Percentiles rank a stretch among this genome's conserved stretches.
Conservation (phyloP, 2,329 filamentous ascomycete genomes). For the Xylaria arbuscula region DNA sequence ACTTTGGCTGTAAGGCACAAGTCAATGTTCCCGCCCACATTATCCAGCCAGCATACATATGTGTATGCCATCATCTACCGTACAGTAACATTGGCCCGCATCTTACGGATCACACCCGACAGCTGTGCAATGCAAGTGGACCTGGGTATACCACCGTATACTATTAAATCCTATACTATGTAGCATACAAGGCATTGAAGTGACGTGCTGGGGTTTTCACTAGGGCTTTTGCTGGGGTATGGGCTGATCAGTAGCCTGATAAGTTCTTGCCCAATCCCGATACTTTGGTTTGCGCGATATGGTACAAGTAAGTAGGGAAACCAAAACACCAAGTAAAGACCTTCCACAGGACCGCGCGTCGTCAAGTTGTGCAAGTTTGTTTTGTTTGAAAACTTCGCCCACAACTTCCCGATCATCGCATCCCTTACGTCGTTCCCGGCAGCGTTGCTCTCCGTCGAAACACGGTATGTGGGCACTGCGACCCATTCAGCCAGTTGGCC, state of each 20-base stretch:
- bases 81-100: conserved; percentile 25
- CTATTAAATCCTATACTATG: background rate
- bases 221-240: background rate
- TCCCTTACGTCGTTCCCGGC: conserved; percentile 18
- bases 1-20: conserved; percentile 7
- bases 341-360: background rate
- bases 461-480: conserved; percentile 11
- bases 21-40: conserved; percentile 17
- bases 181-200: conserved; percentile 2
- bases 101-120: conserved; percentile 29
- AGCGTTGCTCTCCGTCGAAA: conserved; percentile 15
- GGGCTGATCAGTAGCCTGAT: conserved; percentile 6
- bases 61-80: conserved; percentile 9
- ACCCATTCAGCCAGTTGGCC: background rate
- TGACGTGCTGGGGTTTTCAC: background rate
- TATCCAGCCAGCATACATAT: conserved; percentile 8
- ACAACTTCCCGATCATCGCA: background rate
- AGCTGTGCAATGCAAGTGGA: conserved; percentile 16
- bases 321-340: background rate
- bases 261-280: background rate
- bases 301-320: background rate
- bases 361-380: conserved; percentile 11
- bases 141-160: background rate
- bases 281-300: background rate
- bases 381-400: background rate